Conservation (phyloP, 345 rosid species). For the Sonneratia caseolaris region DNA sequence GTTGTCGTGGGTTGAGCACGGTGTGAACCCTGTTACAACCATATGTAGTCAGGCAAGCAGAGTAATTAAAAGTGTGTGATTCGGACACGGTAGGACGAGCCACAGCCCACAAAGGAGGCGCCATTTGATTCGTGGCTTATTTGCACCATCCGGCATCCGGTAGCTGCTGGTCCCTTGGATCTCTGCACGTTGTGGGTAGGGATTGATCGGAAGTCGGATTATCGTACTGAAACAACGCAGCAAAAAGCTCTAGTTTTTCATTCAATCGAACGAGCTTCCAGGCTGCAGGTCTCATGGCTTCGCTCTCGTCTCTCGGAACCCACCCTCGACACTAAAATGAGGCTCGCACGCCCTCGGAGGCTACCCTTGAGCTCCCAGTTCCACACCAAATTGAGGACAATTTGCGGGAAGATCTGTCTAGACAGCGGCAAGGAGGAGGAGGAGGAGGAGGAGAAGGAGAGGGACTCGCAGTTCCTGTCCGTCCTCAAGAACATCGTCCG, state of each 20-base stretch:
- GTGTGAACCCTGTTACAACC: no score
- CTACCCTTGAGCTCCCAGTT: conserved; percentile 13
- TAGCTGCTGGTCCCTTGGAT: no score
- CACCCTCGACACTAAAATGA: neutral
- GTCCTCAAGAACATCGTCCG: conserved; percentile 40
- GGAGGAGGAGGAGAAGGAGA: neutral
- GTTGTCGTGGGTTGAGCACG: no score
- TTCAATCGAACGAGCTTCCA: neutral
- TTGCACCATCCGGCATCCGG: no score
- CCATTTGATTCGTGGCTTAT: no score
- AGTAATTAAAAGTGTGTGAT: no score
- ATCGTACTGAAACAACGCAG: no score
- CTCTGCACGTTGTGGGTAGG: no score
- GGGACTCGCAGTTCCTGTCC: conserved; percentile 38
- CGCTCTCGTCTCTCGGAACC: conserved; percentile 8
- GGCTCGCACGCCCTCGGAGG: conserved; percentile 19
- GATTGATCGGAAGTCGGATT: no score
- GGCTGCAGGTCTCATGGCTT: conserved; percentile 14
- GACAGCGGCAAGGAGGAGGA: conserved; percentile 6
- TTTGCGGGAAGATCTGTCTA: conserved; percentile 13
- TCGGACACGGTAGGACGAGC: no score
- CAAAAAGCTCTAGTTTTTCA: neutral
- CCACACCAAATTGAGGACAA: conserved; percentile 11
- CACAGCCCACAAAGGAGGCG: no score
- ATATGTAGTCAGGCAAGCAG: no score